Conservation (phyloP, 805 yeast genomes). For the Lipomyces sp. region DNA sequence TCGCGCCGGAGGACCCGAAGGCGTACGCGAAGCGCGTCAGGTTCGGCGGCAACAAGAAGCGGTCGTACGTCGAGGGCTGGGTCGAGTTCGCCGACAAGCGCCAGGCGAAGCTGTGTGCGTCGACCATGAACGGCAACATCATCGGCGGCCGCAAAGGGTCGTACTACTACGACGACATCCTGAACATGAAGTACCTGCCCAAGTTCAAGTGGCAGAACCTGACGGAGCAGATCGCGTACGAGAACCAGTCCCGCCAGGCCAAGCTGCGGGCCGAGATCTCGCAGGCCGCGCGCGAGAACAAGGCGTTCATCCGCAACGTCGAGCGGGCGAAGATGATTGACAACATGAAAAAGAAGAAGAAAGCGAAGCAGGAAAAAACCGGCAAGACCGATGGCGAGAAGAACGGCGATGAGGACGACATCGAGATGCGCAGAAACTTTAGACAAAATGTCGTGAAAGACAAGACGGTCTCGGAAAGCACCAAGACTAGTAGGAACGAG, state of each 20-base stretch:
- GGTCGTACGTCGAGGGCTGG: conserved; percentile 93
- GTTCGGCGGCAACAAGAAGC: conserved; percentile 88
- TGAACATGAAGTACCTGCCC: conserved; percentile 83
- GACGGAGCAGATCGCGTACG: conserved; percentile 88
- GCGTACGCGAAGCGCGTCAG: conserved; percentile 66
- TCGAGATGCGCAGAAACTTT: conserved; percentile 55
- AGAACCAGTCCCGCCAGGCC: conserved; percentile 82
- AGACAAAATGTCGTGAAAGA: conserved; percentile 62
- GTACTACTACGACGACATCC: conserved; percentile 88
- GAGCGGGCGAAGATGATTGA: conserved; percentile 80
- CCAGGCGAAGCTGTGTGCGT: conserved; percentile 85
- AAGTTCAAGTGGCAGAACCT: conserved; percentile 95
- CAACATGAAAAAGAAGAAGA: conserved; percentile 57
- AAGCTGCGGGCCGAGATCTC: conserved; percentile 84
- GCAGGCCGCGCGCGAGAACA: conserved; percentile 83
- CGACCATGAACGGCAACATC: conserved; percentile 79
- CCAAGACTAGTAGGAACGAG: conserved; percentile 12
- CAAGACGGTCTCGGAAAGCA: conserved; percentile 9
- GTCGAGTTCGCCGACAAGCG: conserved; percentile 80
- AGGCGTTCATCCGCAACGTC: conserved; percentile 75
- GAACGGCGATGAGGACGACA: conserved; percentile 32
- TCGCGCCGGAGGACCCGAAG: conserved; percentile 78
- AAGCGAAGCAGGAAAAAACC: conserved; percentile 44
- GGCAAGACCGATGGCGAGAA: conserved; percentile 32
- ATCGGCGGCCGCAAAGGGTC: conserved; percentile 90